Conservation (phyloP, 2,329 filamentous ascomycete genomes). For the Thielaviopsis populi region DNA sequence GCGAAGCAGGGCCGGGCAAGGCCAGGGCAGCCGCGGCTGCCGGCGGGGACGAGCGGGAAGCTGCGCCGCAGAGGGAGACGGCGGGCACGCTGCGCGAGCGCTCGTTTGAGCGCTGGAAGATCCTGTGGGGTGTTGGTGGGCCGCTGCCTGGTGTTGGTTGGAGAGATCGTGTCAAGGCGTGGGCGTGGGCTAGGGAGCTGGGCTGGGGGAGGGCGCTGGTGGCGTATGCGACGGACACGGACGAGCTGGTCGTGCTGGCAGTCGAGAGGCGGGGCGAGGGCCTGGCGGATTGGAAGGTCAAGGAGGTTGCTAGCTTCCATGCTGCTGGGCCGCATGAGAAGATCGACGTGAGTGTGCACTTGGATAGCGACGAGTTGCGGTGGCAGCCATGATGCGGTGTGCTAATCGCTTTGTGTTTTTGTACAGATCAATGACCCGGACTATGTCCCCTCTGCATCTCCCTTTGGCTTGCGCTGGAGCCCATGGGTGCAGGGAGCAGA, state of each 20-base stretch:
- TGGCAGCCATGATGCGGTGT: neutral
- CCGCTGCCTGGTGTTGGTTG: slow-evolving; percentile 27
- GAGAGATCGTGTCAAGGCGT: slow-evolving; percentile 33
- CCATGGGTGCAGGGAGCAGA: slow-evolving; percentile 30
- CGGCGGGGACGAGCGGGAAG: too few relatives aligned
- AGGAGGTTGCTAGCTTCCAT: slow-evolving; percentile 36
- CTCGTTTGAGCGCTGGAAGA: slow-evolving; percentile 35
- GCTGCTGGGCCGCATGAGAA: slow-evolving; percentile 21
- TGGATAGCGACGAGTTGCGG: neutral
- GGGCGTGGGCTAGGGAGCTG: slow-evolving; percentile 37
- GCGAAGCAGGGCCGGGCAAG: slow-evolving; percentile 25
- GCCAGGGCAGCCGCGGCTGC: neutral
- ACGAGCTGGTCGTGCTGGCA: slow-evolving; percentile 36
- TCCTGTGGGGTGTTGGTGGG: slow-evolving; percentile 42
- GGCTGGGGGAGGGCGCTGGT: slow-evolving; percentile 31
- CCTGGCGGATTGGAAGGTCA: slow-evolving; percentile 32
- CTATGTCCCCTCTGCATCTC: slow-evolving; percentile 33
- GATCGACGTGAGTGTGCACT: slow-evolving; percentile 22
- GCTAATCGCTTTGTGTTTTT: neutral
- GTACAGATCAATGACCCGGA: slow-evolving; percentile 30
- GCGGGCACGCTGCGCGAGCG: slow-evolving; percentile 25
- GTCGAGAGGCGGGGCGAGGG: slow-evolving; percentile 25
- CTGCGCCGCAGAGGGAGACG: slow-evolving; percentile 8
- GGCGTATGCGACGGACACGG: slow-evolving; percentile 36
- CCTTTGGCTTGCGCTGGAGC: slow-evolving; percentile 39